Percentiles rank a stretch among this genome's conserved stretches.
Conservation (phyloP, 768 basidiomycete genomes). For the Cubamyces lactineus region DNA sequence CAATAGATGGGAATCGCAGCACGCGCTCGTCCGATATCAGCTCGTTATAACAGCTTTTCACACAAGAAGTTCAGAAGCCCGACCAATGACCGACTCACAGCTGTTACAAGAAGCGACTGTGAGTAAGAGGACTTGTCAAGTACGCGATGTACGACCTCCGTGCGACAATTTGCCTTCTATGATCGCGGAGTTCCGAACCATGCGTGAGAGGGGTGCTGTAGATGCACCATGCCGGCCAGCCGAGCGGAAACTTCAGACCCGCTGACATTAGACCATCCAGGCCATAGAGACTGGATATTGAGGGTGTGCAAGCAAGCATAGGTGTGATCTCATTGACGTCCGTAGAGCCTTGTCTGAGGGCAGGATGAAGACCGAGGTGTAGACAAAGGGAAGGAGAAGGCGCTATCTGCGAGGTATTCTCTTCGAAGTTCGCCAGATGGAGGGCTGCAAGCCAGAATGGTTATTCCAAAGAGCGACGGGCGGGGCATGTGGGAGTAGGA, state of each 20-base stretch:
- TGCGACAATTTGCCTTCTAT: conserved; percentile 20
- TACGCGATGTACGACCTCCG: conserved; percentile 21
- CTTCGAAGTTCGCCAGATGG: neutral
- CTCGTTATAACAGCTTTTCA: conserved; percentile 18
- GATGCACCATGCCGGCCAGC: conserved; percentile 6
- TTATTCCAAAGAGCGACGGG: conserved; percentile 2
- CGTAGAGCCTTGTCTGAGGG: neutral
- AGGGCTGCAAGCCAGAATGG: conserved; percentile 12
- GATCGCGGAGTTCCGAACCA: conserved; percentile 17
- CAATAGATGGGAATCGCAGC: conserved; percentile 18
- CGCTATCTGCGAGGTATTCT: neutral
- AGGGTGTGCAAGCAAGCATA: neutral
- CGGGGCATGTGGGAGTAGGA: conserved; percentile 8
- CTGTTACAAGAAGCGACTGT: conserved; percentile 17
- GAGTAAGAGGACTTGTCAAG: conserved; percentile 22
- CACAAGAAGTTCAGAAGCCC: conserved; percentile 17
- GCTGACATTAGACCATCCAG: neutral
- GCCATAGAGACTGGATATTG: neutral
- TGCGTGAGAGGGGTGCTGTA: conserved; percentile 7
- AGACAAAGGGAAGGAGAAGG: neutral
- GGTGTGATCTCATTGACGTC: neutral
- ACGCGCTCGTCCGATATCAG: conserved; percentile 20
- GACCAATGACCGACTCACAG: conserved; percentile 21
- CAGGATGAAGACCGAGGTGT: neutral
- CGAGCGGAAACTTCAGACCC: conserved; percentile 12